A percentile compares a stretch with the other conserved stretches of the same genome.
Evolutionary conservation across 148 eudicot species (phyloP).

Genomic region (Nepenthes gracilis): DNA sequence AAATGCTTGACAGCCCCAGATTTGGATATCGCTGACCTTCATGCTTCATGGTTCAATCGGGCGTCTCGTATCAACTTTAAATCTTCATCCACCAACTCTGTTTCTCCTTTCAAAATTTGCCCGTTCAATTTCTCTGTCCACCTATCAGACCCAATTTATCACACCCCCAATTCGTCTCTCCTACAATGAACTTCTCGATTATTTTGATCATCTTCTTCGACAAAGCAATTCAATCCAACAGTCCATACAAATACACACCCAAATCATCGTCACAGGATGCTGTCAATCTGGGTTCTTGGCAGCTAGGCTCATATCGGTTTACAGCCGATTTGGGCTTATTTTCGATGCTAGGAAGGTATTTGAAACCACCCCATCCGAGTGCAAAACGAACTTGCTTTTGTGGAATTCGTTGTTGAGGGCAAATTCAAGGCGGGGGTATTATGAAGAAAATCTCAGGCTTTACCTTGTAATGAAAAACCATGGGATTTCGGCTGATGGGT

Average conservation of each 20-base stretch:
- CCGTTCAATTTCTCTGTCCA: too few species aligned
- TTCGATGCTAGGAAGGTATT: constrained; percentile 35
- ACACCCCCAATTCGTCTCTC: too few species aligned
- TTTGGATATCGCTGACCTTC: too few species aligned
- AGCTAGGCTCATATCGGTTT: constrained; percentile 30
- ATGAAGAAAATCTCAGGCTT: constrained; percentile 16
- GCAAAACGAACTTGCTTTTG: constrained; percentile 18
- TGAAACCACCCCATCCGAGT: constrained; percentile 15
- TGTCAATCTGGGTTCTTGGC: constrained; percentile 27
- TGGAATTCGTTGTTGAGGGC: constrained; percentile 59
- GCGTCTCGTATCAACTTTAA: too few species aligned
- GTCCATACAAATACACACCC: constrained; percentile 8
- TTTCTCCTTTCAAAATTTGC: too few species aligned
- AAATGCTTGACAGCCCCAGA: too few species aligned
- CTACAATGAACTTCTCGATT: constrained; percentile 7
- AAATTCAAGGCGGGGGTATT: constrained; percentile 17
- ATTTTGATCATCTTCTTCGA: constrained; percentile 30
- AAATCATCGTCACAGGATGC: constrained; percentile 14
- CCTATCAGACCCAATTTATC: too few species aligned
- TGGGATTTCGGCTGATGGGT: constrained; percentile 37
- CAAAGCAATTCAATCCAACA: constrained; percentile 13
- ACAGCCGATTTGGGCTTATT: constrained; percentile 25
- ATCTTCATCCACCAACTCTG: too few species aligned
- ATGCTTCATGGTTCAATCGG: too few species aligned
- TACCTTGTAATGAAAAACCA: constrained; percentile 26